Evolutionary conservation across 108 stramenopile genomes (phyloP).

Genomic region (Chaetoceros tenuissimus): DNA sequence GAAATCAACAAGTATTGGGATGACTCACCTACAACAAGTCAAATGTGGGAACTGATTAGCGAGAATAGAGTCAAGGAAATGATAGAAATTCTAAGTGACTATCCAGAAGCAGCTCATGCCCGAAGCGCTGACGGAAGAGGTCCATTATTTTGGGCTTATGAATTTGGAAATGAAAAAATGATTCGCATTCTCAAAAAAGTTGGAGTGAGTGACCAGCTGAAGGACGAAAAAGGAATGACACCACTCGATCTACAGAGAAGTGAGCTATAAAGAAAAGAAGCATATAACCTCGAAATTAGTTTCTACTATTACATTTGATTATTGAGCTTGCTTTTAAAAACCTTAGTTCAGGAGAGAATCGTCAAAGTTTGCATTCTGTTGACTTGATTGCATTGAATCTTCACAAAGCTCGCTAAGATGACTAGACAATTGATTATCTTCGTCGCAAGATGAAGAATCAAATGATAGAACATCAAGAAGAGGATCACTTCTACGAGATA

Average conservation of each 20-base stretch:
- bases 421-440: background rate
- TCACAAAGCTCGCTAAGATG: background rate
- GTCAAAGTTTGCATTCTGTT: background rate
- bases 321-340: too few species aligned
- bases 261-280: slow-evolving; percentile 12
- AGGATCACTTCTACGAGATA: background rate
- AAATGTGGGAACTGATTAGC: slow-evolving; percentile 58
- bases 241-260: slow-evolving; percentile 35
- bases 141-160: slow-evolving; percentile 87
- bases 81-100: slow-evolving; percentile 20
- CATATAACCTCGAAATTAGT: too few species aligned
- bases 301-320: too few species aligned
- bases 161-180: slow-evolving; percentile 49
- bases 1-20: slow-evolving; percentile 62
- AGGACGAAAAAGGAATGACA: slow-evolving; percentile 62
- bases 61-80: slow-evolving; percentile 31
- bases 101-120: slow-evolving; percentile 50
- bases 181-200: slow-evolving; percentile 47
- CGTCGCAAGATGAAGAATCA: too few species aligned
- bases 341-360: too few species aligned
- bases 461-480: background rate
- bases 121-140: slow-evolving; percentile 54
- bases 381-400: background rate
- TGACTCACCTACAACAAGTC: slow-evolving; percentile 50
- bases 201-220: slow-evolving; percentile 59